These are phyloP conservation scores for Butyriboletus appendiculatus DNA, from an alignment of 1,284 basidiomycete species.

Conservation along the genomic window DNA sequence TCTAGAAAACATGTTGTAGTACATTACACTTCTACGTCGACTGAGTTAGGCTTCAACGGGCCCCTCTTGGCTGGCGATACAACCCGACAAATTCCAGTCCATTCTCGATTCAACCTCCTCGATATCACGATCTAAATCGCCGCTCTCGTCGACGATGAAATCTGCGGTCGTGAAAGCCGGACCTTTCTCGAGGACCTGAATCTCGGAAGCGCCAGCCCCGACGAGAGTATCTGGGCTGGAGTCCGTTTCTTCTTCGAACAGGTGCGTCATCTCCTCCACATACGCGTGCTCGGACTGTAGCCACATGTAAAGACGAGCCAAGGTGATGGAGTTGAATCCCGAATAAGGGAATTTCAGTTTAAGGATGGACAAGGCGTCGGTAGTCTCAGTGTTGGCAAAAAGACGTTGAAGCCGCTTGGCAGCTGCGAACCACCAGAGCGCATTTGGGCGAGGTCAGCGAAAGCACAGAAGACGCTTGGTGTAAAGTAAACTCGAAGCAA, in stretches of 20 bases:
- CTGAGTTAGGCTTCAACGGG: too few species aligned
- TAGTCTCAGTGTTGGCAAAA: constrained; percentile 17
- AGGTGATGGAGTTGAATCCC: constrained; percentile 29
- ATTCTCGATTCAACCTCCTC: not conserved
- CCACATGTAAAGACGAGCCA: constrained; percentile 26
- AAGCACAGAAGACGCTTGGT: constrained; percentile 27
- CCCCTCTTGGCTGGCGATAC: not conserved
- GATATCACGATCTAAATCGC: too few species aligned
- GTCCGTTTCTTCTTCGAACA: constrained; percentile 23
- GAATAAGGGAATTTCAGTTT: constrained; percentile 28
- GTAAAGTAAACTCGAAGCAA: constrained; percentile 29
- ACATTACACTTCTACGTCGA: too few species aligned
- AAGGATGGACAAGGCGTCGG: constrained; percentile 21
- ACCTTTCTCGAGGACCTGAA: constrained; percentile 13
- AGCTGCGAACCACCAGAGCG: constrained; percentile 13
- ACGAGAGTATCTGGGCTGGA: constrained; percentile 17
- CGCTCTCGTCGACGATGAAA: constrained; percentile 1
- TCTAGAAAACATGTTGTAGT: too few species aligned
- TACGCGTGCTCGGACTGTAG: constrained; percentile 25
- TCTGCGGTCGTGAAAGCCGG: not conserved
- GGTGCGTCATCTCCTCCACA: constrained; percentile 23
- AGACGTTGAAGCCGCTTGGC: constrained; percentile 25
- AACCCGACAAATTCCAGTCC: not conserved
- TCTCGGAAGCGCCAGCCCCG: constrained; percentile 14
- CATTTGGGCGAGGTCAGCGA: constrained; percentile 27